Percentiles rank a stretch among this genome's conserved stretches.
These are phyloP conservation scores for Nitzschia putrida DNA, from an alignment of 108 stramenopile species.

Conservation along the genomic window DNA sequence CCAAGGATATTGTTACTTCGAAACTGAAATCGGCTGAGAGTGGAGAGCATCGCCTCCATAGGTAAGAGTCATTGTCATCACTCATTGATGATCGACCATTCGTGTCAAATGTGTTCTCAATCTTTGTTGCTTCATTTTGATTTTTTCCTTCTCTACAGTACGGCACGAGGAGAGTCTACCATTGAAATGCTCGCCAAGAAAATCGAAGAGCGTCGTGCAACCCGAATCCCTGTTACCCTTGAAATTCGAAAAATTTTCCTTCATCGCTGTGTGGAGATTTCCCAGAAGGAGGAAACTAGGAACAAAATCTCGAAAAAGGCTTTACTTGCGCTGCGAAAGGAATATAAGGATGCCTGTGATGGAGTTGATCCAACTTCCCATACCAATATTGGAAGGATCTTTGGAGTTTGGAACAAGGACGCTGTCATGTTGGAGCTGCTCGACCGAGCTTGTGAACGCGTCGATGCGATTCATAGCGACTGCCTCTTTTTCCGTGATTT, in stretches of 20 bases:
- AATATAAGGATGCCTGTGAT: slow-evolving; percentile 13
- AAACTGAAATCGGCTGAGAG: too few relatives aligned
- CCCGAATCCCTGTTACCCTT: slow-evolving; percentile 43
- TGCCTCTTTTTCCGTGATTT: slow-evolving; percentile 61
- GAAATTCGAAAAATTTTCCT: slow-evolving; percentile 40
- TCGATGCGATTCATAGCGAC: slow-evolving; percentile 28
- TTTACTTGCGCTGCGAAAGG: slow-evolving; percentile 15
- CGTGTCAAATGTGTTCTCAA: not conserved
- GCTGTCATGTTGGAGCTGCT: slow-evolving; percentile 29
- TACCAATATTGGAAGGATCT: not conserved
- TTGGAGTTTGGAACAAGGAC: slow-evolving; percentile 34
- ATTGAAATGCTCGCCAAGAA: slow-evolving; percentile 32
- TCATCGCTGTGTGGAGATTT: slow-evolving; percentile 33
- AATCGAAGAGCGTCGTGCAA: slow-evolving; percentile 37
- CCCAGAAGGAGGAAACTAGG: slow-evolving; percentile 5
- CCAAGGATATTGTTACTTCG: too few relatives aligned
- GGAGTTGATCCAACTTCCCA: not conserved
- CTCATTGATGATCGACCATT: too few relatives aligned
- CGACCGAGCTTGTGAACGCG: slow-evolving; percentile 23
- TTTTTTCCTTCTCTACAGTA: slow-evolving; percentile 3
- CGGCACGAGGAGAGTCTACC: slow-evolving; percentile 1
- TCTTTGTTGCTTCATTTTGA: not conserved
- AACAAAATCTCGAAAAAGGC: slow-evolving; percentile 10
- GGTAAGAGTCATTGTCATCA: too few relatives aligned
- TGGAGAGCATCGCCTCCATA: not conserved